These are phyloP conservation scores for Starmerella ratchasimensis DNA, from an alignment of 805 yeast genomes.

Conservation along the genomic window DNA sequence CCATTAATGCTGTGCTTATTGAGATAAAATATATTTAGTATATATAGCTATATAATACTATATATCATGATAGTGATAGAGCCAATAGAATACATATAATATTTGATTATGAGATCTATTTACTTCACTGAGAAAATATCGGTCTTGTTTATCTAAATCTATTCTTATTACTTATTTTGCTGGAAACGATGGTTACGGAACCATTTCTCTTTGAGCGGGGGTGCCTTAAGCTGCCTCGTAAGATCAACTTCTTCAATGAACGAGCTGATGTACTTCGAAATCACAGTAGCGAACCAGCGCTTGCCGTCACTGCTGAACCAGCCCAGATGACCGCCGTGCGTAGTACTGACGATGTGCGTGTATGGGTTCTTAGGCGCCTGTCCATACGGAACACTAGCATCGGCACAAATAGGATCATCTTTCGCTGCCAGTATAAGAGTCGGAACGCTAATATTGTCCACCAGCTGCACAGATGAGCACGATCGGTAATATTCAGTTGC, in stretches of 20 bases:
- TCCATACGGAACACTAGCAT: constrained; percentile 36
- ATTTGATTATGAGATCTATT: no score
- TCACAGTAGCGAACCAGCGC: constrained; percentile 52
- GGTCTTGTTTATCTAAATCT: no score
- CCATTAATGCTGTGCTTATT: no score
- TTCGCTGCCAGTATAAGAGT: constrained; percentile 45
- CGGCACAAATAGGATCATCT: constrained; percentile 66
- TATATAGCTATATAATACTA: no score
- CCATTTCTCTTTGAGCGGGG: constrained; percentile 6
- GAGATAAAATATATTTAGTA: no score
- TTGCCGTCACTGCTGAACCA: constrained; percentile 46
- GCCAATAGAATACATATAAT: no score
- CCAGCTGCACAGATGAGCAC: constrained; percentile 44
- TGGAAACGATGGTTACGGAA: constrained; percentile 14
- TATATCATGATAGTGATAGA: no score
- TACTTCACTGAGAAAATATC: no score
- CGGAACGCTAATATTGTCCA: constrained; percentile 47
- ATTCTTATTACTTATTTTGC: neutral
- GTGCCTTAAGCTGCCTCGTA: neutral
- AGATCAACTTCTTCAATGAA: constrained; percentile 25
- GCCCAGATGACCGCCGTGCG: constrained; percentile 73
- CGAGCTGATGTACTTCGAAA: constrained; percentile 32
- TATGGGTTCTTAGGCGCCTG: constrained; percentile 47
- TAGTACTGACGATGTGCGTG: constrained; percentile 42
- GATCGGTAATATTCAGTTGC: constrained; percentile 51